Evolutionary conservation across 768 basidiomycete species (phyloP), one percentile per base, ranked within the genome.

Genomic region (Phaeotremella fagi): DNA sequence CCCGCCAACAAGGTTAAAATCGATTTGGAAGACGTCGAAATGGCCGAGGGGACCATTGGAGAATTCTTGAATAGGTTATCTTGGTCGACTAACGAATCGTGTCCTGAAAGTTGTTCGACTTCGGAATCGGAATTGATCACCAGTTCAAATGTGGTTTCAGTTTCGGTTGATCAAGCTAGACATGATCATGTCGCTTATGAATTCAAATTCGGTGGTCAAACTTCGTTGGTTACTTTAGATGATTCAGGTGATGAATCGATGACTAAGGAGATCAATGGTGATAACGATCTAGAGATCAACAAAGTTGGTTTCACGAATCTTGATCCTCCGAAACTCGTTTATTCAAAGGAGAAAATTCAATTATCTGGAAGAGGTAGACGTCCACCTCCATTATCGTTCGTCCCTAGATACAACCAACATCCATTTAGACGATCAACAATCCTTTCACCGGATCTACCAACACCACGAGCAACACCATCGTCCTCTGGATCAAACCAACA

Each of bases 361-460:
- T 29, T 28, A 6, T 18, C 41, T 4, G 26, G 42, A 11, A 41
- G 22, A 11, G n/a, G 45, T 26, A 45, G 45, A 20, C 44, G 55
- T 48, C 55, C 55, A 7, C 55, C 55, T n/a, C 42, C 55, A 33
- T 33, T 57, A 9, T 47, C 45, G 1, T 50, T 52, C 38, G 41
- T 37, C 22, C 51, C 55, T 20, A 18, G 29, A 23, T 52, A 52
- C 49, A 45, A 47, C 24, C 29, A 41, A 14, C 37, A 43, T n/a
- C 18, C 45, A 15, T 29, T 36, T 11, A 35, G 18, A 11, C 48
- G 20, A 48, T 50, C 25, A 45, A 36, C 12, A 24, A 22, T 18
- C 43, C 36, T 9, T 24, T 46, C 36, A 57, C 48, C 16, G 44
- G 48, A 6, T 27, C 33, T 18, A 50, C 55, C 14, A 46, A 46